Evolutionary conservation across 148 eudicot species (phyloP), one percentile per base, ranked within the genome.

Genomic region (Chenopodium album): DNA sequence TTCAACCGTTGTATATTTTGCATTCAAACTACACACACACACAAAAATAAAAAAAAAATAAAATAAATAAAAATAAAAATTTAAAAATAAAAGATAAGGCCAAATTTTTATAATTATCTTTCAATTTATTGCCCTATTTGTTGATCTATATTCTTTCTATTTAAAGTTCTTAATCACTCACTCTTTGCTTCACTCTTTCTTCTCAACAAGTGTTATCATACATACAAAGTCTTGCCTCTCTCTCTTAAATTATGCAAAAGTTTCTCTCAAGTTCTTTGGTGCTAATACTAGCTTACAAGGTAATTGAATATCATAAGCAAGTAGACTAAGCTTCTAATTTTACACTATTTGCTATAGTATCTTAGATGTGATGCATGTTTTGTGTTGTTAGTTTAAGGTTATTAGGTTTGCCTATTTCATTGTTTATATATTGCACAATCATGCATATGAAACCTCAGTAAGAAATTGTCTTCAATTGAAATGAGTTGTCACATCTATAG

Each of bases 1-100:
- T 69, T 70, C 34, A 78, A 50, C 74, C 82, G 17, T 78, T 83
- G 64, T 83, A 60, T 76, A 68, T 76, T 41, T n/a, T 64, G 46
- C 72, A 62, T 77, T 82, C 37, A 71, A 62, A 77, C 77, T 77
- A 47, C 56, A 22, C 60, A 8, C 10, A 6, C 17, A 41, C 46
- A 47, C 12, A 14, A 56, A 17, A 14, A 16, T 6, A 20, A 68
- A 26, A 72, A 67, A 72, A 67, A 66, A 34, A 60, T 0, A 13
- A 52, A 56, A 31, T 23, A 23, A 23, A 23, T 23, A 23, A 23
- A 23, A 23, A 23, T 23, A 23, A 23, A 23, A 23, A 23, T 23
- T 23, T 23, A 13, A 52, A 56, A 31, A 4, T 2, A 34, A 4
- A 34, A 34, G 5, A 34, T 60, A 78, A 8, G 29, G 31, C 41